phyloP scores from a whole-genome alignment of 106 monocot genomes.

The Posidonia australis region DNA sequence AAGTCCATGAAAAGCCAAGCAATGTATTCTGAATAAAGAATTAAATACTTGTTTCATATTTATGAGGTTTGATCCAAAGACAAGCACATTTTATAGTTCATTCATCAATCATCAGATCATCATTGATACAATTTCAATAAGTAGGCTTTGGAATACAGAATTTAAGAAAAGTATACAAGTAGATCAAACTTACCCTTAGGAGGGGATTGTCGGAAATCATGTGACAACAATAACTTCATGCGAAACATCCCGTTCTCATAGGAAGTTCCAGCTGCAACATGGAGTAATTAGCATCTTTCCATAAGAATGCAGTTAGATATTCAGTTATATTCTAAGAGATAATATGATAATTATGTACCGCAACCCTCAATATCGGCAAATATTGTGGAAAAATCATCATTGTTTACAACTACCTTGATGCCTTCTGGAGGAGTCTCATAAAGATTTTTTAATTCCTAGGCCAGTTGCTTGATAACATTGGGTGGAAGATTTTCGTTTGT shows the following conservation, averaged over 20 bases:
- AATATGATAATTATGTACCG: slow-evolving; percentile 23
- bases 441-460: slow-evolving; percentile 83
- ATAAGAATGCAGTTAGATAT: not conserved
- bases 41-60: no score
- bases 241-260: slow-evolving; percentile 95
- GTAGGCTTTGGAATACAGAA: no score
- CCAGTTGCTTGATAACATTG: slow-evolving; percentile 85
- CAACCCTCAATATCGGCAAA: slow-evolving; percentile 97
- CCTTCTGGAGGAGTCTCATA: slow-evolving; percentile 96
- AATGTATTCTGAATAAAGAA: not conserved
- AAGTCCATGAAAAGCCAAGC: not conserved
- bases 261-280: slow-evolving; percentile 78
- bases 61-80: not conserved
- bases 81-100: not conserved
- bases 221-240: slow-evolving; percentile 80
- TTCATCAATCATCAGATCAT: not conserved
- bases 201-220: slow-evolving; percentile 84
- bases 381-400: slow-evolving; percentile 86
- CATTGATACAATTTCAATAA: no score
- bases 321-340: not conserved
- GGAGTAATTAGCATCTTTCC: not conserved
- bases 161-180: not conserved
- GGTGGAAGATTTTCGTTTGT: slow-evolving; percentile 92
- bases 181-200: slow-evolving; percentile 54
- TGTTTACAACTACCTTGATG: slow-evolving; percentile 80